These are phyloP conservation scores for Nicotiana rustica DNA, from an alignment of 305 asterid species.

Conservation along the genomic window DNA sequence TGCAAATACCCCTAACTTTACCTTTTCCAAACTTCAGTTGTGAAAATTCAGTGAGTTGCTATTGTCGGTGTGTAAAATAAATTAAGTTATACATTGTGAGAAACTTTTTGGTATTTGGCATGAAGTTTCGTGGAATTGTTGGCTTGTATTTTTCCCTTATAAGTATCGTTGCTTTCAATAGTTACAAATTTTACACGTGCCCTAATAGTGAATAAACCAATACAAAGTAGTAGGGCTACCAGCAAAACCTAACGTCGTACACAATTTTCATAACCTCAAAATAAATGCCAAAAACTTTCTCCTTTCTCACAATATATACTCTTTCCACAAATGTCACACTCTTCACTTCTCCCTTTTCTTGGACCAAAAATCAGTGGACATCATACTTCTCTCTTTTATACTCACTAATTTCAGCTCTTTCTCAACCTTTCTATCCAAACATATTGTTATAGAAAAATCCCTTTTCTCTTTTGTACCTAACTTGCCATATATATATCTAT, in stretches of 20 bases:
- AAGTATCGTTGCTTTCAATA: not conserved
- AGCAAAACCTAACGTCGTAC: constrained; percentile 8
- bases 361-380: not conserved
- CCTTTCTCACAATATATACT: not conserved
- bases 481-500: not conserved
- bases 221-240: constrained; percentile 8
- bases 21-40: fast-evolving
- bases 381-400: not conserved
- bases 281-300: not conserved
- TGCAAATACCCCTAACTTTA: too few species aligned
- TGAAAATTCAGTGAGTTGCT: too few species aligned
- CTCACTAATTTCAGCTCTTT: not conserved
- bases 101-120: not conserved
- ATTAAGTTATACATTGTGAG: too few species aligned
- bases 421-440: not conserved
- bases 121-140: constrained; percentile 21
- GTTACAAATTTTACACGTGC: not conserved
- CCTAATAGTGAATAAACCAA: not conserved
- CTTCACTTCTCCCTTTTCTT: not conserved
- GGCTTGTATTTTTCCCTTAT: not conserved
- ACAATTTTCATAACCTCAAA: not conserved
- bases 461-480: not conserved
- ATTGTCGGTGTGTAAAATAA: too few species aligned
- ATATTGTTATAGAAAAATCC: not conserved
- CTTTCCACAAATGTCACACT: constrained; percentile 24